Percentiles rank a stretch among this genome's conserved stretches.
These are phyloP conservation scores for Zymoseptoria crescenta DNA, from an alignment of 2,329 filamentous ascomycete genomes.

Conservation along the genomic window DNA sequence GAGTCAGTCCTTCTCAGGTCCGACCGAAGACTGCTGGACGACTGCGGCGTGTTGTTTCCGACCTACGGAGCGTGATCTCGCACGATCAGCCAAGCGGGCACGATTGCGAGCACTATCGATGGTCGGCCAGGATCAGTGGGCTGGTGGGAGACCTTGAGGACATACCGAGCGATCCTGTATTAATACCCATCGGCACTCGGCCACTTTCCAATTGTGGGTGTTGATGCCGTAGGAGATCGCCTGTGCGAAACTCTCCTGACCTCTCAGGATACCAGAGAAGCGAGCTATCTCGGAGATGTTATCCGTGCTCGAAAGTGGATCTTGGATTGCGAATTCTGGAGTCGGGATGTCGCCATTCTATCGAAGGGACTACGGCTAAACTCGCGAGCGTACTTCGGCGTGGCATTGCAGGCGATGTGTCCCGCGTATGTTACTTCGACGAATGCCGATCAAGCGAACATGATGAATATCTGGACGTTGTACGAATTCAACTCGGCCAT, in stretches of 20 bases:
- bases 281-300: constrained; percentile 47
- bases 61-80: constrained; percentile 22
- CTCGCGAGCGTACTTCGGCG: too few species aligned
- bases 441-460: too few species aligned
- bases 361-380: too few species aligned
- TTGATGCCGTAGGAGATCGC: constrained; percentile 40
- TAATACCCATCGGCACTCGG: constrained; percentile 36
- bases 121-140: background rate
- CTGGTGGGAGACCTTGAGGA: background rate
- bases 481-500: too few species aligned
- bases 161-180: constrained; percentile 25
- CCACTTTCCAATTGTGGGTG: constrained; percentile 37
- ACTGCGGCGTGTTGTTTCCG: too few species aligned
- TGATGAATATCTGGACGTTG: background rate
- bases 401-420: too few species aligned
- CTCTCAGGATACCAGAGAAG: constrained; percentile 37
- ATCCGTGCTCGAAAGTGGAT: constrained; percentile 38
- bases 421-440: too few species aligned
- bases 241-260: constrained; percentile 40
- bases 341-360: too few species aligned
- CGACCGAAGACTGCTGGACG: too few species aligned
- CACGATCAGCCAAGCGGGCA: constrained; percentile 28
- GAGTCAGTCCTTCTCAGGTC: too few species aligned
- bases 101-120: constrained; percentile 17
- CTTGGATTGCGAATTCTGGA: too few species aligned